Evolutionary conservation across 257 asterid genomes (phyloP), one percentile per base, ranked within the genome.

Genomic region (Penstemon eatonii): DNA sequence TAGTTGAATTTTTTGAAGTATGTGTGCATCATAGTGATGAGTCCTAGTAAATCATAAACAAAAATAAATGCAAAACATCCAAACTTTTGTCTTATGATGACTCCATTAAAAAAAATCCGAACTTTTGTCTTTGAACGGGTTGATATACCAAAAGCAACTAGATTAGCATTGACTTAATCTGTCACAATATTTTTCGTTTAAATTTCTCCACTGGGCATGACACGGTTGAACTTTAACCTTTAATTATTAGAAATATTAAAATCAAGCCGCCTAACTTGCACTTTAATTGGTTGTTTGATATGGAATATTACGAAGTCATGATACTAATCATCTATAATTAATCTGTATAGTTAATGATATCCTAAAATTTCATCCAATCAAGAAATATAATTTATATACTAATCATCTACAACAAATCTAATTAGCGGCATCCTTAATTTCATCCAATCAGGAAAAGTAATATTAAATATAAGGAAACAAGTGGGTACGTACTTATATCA

Each of bases 401-500:
- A 77, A 81, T 75, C 79, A 80, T 62, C 19, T 2, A 25, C 1
- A 1, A 25, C 33, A 25, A 25, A 25, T 25, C 50, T 64, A 74
- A 67, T 57, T 15, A 66, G 73, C 62, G 49, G 42, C 33, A 25
- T 25, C 33, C 33, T 25, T 25, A 25, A 25, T 25, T 25, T 61
- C 56, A 62, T 62, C 46, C 57, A 68, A 68, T 68, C 47, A 73
- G 41, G 40, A 53, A 15, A 19, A 68, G 51, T 61, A 46, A 45
- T 12, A 19, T 55, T 6, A 57, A 40, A 10, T 10, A 39, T 33
- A 59, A 41, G 13, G 33, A 6, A 53, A 57, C 36, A 64, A 64
- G 68, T 65, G 41, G 56, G 68, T 63, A 72, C 54, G 43, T 69
- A 78, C 64, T 59, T 73, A 67, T 73, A 69, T 80, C 79, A 79